Evolutionary conservation across 2,329 filamentous ascomycete species (phyloP), one percentile per base, ranked within the genome.

Genomic region (Penicillium sclerotigenum): DNA sequence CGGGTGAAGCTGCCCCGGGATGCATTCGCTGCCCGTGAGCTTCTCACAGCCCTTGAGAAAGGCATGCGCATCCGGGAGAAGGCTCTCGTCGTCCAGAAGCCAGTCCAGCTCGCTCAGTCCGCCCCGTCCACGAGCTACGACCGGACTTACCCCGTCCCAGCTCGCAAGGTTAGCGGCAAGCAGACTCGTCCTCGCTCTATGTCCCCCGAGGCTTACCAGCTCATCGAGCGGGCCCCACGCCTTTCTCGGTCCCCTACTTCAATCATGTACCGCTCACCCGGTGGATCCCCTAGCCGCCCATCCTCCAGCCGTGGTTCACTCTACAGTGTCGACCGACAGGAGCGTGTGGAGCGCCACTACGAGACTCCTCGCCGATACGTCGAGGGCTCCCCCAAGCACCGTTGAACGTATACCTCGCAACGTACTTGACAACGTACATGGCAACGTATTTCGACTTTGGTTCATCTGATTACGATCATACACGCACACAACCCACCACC

Each of bases 11-110:
- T 80, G 29, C 77, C 78, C 7, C 61, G 65, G 8, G 65, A 70
- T 38, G 75, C 65, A 56, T 59, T 60, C 7, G 68, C 69, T 7
- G 69, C 75, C 41, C 68, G 69, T 16, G 67, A 65, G 18, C 67
- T 80, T 16, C 67, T 80, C 10, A 69, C 71, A 8, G 77, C 77
- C 2, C 65, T 79, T 24, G 76, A 78, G 51, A 67, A 71, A 13
- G 77, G 77, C 6, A 60, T 79, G 47, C 63, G 58, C 18, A 60
- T 73, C 20, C 66, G 40, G 14, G 24, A 45, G 55, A 52, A 53
- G 46, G 55, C 42, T 36, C 62, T 47, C 43, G 50, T 58, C 56
- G 52, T 26, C 49, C 57, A 47, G 29, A 22, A 46, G 47, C 55
- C 54, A 37, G 67, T 47, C 47, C 58, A 24, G 46, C 51, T 31